Conservation (phyloP, 2,329 filamentous ascomycete species). For the Coniochaeta hoffmannii region DNA sequence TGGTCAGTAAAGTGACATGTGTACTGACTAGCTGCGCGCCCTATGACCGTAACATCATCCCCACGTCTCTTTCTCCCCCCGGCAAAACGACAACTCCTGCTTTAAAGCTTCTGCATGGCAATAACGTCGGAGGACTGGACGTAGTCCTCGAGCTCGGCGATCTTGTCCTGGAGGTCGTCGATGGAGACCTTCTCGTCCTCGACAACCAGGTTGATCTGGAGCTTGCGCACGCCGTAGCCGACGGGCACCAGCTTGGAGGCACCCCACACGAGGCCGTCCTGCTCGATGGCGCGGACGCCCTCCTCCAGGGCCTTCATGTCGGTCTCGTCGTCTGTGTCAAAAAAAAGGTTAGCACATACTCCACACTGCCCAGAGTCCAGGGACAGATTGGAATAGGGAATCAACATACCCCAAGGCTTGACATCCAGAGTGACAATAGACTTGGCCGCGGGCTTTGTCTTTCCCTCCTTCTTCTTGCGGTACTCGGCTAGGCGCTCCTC, state of each 20-base stretch:
- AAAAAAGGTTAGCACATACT: constrained; percentile 8
- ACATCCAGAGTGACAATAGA: constrained; percentile 91
- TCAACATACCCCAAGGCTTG: constrained; percentile 88
- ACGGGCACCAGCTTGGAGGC: constrained; percentile 78
- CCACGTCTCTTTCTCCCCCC: neutral
- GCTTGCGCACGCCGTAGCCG: constrained; percentile 96
- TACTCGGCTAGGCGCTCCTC: constrained; percentile 88
- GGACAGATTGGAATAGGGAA: neutral
- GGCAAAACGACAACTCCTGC: neutral
- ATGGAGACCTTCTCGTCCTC: constrained; percentile 95
- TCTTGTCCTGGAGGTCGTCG: constrained; percentile 79
- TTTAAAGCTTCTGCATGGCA: constrained; percentile 87
- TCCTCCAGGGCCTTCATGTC: constrained; percentile 75
- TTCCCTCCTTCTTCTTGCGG: constrained; percentile 88
- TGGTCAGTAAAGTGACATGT: constrained; percentile 3
- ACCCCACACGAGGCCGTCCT: constrained; percentile 94
- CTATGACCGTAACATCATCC: constrained; percentile 2
- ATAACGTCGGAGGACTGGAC: constrained; percentile 90
- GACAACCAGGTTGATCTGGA: constrained; percentile 96
- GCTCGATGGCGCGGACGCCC: constrained; percentile 71
- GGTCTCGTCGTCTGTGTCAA: constrained; percentile 71
- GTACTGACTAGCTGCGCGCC: constrained; percentile 2
- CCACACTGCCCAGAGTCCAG: neutral
- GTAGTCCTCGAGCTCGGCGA: constrained; percentile 79
- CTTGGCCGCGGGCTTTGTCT: constrained; percentile 87